Conservation (phyloP, 805 yeast genomes). For the Zygotorulaspora danielsina region DNA sequence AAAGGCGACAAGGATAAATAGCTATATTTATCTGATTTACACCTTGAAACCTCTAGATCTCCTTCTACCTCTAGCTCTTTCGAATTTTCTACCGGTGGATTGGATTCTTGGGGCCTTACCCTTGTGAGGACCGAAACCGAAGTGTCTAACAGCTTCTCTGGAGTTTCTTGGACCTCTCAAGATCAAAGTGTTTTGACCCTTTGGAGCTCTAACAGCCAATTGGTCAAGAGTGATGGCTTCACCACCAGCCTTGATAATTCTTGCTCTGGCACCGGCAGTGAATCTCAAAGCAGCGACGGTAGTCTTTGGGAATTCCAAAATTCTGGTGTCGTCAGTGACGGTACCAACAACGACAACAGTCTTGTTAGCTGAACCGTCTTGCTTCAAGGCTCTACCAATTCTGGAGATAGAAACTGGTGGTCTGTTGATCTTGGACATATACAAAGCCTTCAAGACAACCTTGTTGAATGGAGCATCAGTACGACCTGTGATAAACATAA, state of each 20-base stretch:
- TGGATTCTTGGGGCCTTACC: slow-evolving; percentile 97
- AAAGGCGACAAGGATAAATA: slow-evolving; percentile 1
- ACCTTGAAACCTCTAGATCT: slow-evolving; percentile 99
- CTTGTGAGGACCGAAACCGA: slow-evolving; percentile 99
- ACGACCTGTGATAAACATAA: slow-evolving; percentile 68
- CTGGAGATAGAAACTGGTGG: slow-evolving; percentile 98
- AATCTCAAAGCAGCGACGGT: slow-evolving; percentile 99
- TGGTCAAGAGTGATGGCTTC: slow-evolving; percentile 99
- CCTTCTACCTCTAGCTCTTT: slow-evolving; percentile 99
- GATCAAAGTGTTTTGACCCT: slow-evolving; percentile 97
- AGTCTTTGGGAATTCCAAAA: slow-evolving; percentile 90
- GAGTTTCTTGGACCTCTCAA: slow-evolving; percentile 98
- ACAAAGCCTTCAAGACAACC: slow-evolving; percentile 88
- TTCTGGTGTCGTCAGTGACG: slow-evolving; percentile 96
- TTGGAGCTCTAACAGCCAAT: slow-evolving; percentile 98
- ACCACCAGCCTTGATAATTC: slow-evolving; percentile 98
- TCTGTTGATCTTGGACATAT: slow-evolving; percentile 98
- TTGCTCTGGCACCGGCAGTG: slow-evolving; percentile 98
- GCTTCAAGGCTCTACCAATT: slow-evolving; percentile 76
- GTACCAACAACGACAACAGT: slow-evolving; percentile 98
- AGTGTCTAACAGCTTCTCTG: slow-evolving; percentile 99
- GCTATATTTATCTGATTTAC: slow-evolving; percentile 44
- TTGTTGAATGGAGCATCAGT: slow-evolving; percentile 99
- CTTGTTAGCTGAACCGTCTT: slow-evolving; percentile 82
- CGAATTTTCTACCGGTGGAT: slow-evolving; percentile 99